Evolutionary conservation across 495 filamentous ascomycete species (phyloP), one percentile per base, ranked within the genome.

Genomic region (Penicillium crystallinum): DNA sequence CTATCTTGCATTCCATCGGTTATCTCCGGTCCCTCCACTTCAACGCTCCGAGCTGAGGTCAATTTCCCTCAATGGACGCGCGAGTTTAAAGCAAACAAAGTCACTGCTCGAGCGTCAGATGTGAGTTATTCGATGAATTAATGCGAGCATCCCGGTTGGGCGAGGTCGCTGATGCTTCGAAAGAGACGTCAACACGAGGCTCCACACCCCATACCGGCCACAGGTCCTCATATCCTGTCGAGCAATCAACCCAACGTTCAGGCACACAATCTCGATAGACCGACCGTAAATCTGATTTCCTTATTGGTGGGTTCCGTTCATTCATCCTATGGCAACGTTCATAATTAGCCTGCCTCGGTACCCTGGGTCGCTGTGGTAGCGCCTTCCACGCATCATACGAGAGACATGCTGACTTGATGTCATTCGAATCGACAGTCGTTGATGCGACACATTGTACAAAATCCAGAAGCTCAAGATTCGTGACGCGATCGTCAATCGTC

Each of bases 11-110:
- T 59, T 55, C 55, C 50, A 57, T 68, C 69, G 67, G 67, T 61
- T 72, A 69, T 69, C 66, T 71, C 64, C 63, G 66, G 66, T 58
- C 59, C 55, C 62, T 58, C 61, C 60, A 64, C 56, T 48, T 12
- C 39, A 38, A 49, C 34, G 34, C 25, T 31, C 31, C 44, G 25
- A 48, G 17, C 36, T 47, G 40, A 45, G 34, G 33, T 48, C 49
- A 52, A 44, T 34, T n/a, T 56, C 58, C 35, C 44, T 53, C 49
- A 56, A 52, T 41, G 18, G 33, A 46, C 46, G 43, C 48, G 29
- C 30, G 36, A 18, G 38, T 50, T 42, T 41, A 21, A 34, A 41
- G 17, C 18, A 31, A 37, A 38, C 18, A 31, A 37, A 38, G 34
- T 48, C 34, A 38, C 29, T 37, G n/a, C 33, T 10, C 11, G 39